Evolutionary conservation across 352 stramenopile genomes (phyloP), one percentile per base, ranked within the genome.

Genomic region (Phytophthora gonapodyides): DNA sequence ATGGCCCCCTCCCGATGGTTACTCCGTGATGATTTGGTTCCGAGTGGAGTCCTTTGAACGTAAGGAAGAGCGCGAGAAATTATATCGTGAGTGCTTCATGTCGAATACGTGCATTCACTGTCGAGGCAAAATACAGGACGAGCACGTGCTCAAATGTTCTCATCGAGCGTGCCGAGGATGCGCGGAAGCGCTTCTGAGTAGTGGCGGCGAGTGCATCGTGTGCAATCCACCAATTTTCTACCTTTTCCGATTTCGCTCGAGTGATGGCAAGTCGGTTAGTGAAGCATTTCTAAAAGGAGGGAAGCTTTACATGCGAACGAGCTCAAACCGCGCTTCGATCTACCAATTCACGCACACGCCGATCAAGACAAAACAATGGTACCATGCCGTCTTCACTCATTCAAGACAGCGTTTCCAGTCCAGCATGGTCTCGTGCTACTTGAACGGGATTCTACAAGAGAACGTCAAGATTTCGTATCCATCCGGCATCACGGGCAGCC

Each of bases 181-280:
- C 27, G 63, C 78, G 19, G 80, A 92, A 31, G 77, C 78, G 10
- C 63, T 92, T 16, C 19, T 77, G 0, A 82, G 74, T 44, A 73
- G 52, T 49, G 79, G 81, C 6, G 83, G 80, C 1, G 83, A 89
- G 43, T 92, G 83, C 37, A 72, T 84, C 7, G 73, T 89, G 40
- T 92, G 83, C 57, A 92, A 92, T 38, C 74, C 80, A 8, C 83
- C 83, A 3, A 87, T 78, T 48, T 87, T 92, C 50, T 90, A 87
- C 52, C 48, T 92, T 11, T 90, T 84, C 36, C 73, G 83, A 17
- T 83, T 89, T 68, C 80, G 83, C 1, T 92, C 83, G 7, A 64
- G 78, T 13, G 83, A 92, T 46, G 69, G 73, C 13, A 89, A 89
- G 43, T 90, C 79, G 3, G 75, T 92, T 15, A 82, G 71, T 41